Evolutionary conservation across 2,329 filamentous ascomycete genomes (phyloP), one percentile per base, ranked within the genome.

Genomic region (Didymella lethalis): DNA sequence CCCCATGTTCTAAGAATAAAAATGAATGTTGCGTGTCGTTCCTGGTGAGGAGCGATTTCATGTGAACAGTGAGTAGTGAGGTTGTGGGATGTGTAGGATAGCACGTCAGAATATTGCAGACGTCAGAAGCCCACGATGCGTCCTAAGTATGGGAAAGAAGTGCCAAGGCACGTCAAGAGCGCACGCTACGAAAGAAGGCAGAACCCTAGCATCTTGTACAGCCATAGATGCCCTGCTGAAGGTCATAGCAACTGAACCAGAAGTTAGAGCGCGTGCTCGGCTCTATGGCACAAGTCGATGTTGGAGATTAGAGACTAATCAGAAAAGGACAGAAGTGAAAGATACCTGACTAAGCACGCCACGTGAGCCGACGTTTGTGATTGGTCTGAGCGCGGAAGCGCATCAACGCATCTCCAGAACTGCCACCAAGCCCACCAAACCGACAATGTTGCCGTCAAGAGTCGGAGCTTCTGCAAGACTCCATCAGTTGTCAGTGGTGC

Each of bases 371-470:
- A 20, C 32, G 34, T 47, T 41, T 23, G 46, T 51, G 47, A 59
- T 59, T 59, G 50, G 50, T 45, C 32, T 45, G 29, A 32, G 45
- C 34, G 36, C 50, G 31, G 6, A 32, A 25, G 44, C 45, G 28
- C 45, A 34, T 44, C 50, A 23, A 48, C 34, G 31, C 26, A 25
- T 47, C 48, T 41, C 41, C 38, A 45, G 20, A 32, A 14, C 34
- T 41, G 34, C n/a, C 26, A 43, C 26, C 25, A 28, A 54, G 32
- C 40, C 53, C 40, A 45, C 29, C 25, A 43, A 50, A 18, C 12
- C 56, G 47, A 43, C 56, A 41, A 59, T 59, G 56, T 48, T 51
- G 23, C 14, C 41, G 7, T 54, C 46, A 31, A 45, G 50, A 45
- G 6, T 43, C 11, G 51, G 34, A 6, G 7, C n/a, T 25, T 23